Evolutionary conservation across 768 basidiomycete species (phyloP), one percentile per base, ranked within the genome.

Genomic region (Tephrocybe sp.): DNA sequence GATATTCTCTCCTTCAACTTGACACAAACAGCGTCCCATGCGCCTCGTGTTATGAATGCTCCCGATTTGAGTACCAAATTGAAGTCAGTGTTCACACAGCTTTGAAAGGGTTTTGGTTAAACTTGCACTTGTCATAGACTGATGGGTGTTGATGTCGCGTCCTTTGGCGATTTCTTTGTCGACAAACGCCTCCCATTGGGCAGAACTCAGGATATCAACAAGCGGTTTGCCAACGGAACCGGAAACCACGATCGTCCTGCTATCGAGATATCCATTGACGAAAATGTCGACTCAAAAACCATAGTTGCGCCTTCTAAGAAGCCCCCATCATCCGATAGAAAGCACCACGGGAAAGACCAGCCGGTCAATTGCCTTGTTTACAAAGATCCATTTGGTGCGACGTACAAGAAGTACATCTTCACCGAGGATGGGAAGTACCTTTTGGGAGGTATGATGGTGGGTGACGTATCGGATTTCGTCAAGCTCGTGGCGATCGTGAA

Each of bases 381-480:
- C 63, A 73, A 79, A 39, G 88, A 90, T 59, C 87, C 87, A 0
- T 87, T 90, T 63, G 69, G 73, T n/a, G 72, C 71, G 2, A 76
- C 80, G 8, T 90, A 88, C 70, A 88, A 88, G 66, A 88, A 87
- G 68, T 87, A 85, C 53, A 78, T 88, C 36, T 88, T 88, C 61
- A 83, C 76, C 10, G 74, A 74, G 7, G 84, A 88, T 58, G 87
- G 86, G 10, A 82, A 83, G 63, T 75, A 84, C 55, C 69, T 90
- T 11, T 66, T 90, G 3, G 87, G 87, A 11, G 87, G 87, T 3
- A 86, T 87, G 78, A 85, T 88, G 84, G 77, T 90, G n/a, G 87
- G 86, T 2, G 84, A 86, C 57, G 79, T 79, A 9, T 72, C 70
- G 30, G 82, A 85, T 59, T 87, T 82, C 57, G 76, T 82, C 49